phyloP scores from a whole-genome alignment of 2,329 filamentous ascomycete genomes.

The Tolypocladium sp. region DNA sequence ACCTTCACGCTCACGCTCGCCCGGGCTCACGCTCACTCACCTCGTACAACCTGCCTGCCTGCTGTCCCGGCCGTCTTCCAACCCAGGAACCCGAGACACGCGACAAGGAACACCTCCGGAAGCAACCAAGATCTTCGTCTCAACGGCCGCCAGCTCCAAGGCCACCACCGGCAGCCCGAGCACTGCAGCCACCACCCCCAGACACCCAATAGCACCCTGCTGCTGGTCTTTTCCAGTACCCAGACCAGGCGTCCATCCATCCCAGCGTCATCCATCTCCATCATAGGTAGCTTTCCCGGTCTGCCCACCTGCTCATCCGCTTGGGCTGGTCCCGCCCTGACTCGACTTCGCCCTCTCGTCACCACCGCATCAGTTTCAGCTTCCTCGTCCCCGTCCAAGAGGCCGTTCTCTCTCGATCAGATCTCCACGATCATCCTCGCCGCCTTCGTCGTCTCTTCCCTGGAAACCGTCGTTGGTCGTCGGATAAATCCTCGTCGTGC shows the following conservation, averaged over 20 bases:
- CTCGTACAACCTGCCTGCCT: no score
- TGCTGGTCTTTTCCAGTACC: background rate
- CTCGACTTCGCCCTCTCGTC: background rate
- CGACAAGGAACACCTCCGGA: background rate
- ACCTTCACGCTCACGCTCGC: background rate
- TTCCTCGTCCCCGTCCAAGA: background rate
- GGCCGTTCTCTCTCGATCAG: background rate
- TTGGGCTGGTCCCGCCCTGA: background rate
- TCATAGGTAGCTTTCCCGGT: background rate
- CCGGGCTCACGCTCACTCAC: background rate
- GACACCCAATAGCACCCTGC: background rate
- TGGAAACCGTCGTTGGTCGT: background rate
- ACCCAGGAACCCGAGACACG: background rate
- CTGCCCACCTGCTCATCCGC: background rate
- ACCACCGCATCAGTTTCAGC: background rate
- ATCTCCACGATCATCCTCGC: background rate
- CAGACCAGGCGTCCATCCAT: background rate
- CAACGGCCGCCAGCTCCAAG: background rate
- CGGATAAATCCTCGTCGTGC: background rate
- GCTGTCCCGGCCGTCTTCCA: no score
- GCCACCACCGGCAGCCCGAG: background rate
- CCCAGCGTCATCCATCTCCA: background rate
- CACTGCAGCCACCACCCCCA: background rate
- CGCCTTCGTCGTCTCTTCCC: background rate
- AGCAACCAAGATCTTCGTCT: background rate